Percentiles rank a stretch among this genome's conserved stretches.
Evolutionary conservation across 2,329 filamentous ascomycete species (phyloP).

Genomic region (Tolypocladium sp.): DNA sequence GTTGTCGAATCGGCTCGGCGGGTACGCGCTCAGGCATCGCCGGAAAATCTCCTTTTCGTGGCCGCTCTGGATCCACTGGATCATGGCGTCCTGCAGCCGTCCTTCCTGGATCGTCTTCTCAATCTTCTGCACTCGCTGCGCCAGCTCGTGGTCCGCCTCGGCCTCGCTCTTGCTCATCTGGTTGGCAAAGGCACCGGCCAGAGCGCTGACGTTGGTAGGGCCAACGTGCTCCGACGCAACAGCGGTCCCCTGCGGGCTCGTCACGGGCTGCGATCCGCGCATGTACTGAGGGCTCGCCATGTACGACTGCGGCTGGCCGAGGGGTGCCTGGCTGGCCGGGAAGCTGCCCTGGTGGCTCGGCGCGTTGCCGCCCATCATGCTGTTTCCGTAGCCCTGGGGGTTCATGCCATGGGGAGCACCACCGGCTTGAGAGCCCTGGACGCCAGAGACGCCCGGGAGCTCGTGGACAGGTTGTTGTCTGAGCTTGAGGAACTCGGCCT

Average conservation of each 20-base stretch:
- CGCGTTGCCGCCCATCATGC: constrained; percentile 12
- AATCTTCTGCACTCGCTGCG: constrained; percentile 47
- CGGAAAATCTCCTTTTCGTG: constrained; percentile 56
- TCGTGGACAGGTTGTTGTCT: constrained; percentile 40
- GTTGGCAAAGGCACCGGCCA: constrained; percentile 24
- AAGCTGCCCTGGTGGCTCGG: constrained; percentile 23
- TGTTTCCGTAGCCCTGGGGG: constrained; percentile 18
- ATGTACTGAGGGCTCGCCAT: constrained; percentile 27
- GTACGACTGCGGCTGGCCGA: constrained; percentile 21
- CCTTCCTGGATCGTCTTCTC: constrained; percentile 52
- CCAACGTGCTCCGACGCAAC: constrained; percentile 23
- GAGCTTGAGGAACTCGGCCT: constrained; percentile 52
- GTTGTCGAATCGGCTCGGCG: constrained; percentile 36
- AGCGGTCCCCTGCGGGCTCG: constrained; percentile 18
- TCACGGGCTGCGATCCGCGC: constrained; percentile 21
- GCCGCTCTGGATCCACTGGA: constrained; percentile 58
- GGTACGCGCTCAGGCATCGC: constrained; percentile 27
- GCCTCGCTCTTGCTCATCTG: constrained; percentile 24
- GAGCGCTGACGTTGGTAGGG: constrained; percentile 21
- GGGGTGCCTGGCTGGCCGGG: constrained; percentile 19
- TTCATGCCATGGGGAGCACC: constrained; percentile 11
- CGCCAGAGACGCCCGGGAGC: constrained; percentile 20
- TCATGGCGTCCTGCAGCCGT: constrained; percentile 52
- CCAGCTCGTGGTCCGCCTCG: constrained; percentile 40
- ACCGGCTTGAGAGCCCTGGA: constrained; percentile 10